Base-by-base conservation (phyloP, 257 asterid species). In the Craterostigma plantagineum region DNA sequence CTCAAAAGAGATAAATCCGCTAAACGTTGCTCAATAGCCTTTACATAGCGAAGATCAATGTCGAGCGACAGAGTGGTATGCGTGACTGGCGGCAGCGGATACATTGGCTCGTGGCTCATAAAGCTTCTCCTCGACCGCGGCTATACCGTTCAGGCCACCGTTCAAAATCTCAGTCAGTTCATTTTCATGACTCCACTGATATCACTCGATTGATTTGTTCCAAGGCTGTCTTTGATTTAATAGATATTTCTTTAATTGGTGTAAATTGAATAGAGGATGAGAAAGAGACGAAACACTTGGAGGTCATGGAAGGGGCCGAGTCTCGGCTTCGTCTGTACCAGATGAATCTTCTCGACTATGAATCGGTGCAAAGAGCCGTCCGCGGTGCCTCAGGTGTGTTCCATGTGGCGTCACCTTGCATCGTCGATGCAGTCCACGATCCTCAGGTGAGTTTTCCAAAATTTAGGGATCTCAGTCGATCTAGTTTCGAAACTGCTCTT, bases 21-120 rank as follows among this genome's bases (percentile, higher is more conserved):
- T 6, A 2, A 23, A 2, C 4, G 30, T 6, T 23, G 30, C 30
- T 23, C 30, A 23, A 23, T 23, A 23, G 30, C 6, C 30, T 23
- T 6, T 23, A 23, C 4, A 2, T 23, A 23, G 30, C 2, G 30
- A n/a, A 23, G 30, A 23, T 2, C 30, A 23, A 12, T 9, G 40
- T 9, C 30, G 30, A 23, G 30, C 30, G 30, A 69, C 38, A 79
- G 77, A 58, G 68, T 57, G 33, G 91, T 76, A 11, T 83, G 92
- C 50, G 93, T 83, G 0, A 79, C 95, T 4, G 93, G 95, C 15
- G 95, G 73, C 59, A 83, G 91, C 63, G 95, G 93, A 58, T 74
- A 11, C 60, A 83, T 83, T 15, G 96, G 96, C 18, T 71, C 94
- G 3, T 76, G 69, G 62, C 58, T 86, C 45, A 70, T 86, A 27